A percentile compares a stretch with the other conserved stretches of the same genome.
These are phyloP conservation scores for Capsicum chinense DNA, from an alignment of 257 asterid species.

Conservation along the genomic window DNA sequence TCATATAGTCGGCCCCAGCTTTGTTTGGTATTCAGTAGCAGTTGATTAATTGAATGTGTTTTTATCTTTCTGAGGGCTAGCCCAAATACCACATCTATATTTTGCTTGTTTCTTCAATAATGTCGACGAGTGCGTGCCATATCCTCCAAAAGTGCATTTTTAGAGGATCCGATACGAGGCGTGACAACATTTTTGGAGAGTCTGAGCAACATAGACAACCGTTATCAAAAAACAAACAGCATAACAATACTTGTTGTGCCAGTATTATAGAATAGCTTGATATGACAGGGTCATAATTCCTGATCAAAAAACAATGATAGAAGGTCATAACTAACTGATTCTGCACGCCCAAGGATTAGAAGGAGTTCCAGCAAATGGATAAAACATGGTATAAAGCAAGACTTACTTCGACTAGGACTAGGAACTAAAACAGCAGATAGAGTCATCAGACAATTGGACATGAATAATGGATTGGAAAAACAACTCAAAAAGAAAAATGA, in stretches of 20 bases:
- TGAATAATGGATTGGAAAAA: neutral
- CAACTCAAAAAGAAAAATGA: conserved; percentile 21
- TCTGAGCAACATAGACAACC: neutral
- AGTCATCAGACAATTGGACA: neutral
- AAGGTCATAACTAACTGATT: neutral
- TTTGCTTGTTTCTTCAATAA: neutral
- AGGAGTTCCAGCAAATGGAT: neutral
- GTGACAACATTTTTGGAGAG: neutral
- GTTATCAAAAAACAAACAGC: neutral
- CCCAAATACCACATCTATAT: neutral
- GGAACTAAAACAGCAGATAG: neutral
- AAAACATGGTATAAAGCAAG: neutral
- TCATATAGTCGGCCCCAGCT: neutral
- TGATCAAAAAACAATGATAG: neutral
- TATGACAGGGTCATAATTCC: neutral
- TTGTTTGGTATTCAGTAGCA: neutral
- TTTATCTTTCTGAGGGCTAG: neutral
- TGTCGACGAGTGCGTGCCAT: neutral
- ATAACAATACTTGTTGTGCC: neutral
- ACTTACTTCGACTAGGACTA: neutral
- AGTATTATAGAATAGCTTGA: neutral
- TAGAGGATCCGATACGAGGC: neutral
- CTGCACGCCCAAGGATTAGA: neutral
- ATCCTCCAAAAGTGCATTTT: neutral
- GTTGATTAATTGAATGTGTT: neutral